Percentiles rank a stretch among this genome's conserved stretches.
Conservation (phyloP, 75 land plant genomes). For the Cupressus sempervirens region DNA sequence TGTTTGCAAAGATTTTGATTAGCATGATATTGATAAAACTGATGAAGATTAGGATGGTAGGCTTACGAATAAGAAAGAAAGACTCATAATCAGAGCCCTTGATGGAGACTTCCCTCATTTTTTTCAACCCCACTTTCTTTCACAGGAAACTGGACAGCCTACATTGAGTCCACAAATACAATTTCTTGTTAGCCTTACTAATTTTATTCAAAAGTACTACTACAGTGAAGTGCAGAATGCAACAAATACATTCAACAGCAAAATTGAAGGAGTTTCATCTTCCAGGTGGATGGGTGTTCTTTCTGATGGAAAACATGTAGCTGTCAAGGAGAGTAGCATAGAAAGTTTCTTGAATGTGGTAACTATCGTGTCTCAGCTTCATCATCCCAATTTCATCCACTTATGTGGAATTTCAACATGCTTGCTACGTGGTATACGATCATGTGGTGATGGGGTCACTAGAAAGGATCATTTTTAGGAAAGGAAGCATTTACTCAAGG, state of each 20-base stretch:
- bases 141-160: not conserved
- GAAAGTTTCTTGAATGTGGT: conserved; percentile 3
- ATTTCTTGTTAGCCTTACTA: conserved; percentile 6
- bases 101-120: conserved; percentile 7
- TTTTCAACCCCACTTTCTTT: not conserved
- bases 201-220: not conserved
- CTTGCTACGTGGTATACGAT: not conserved
- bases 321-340: not conserved
- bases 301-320: not conserved
- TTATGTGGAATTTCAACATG: not conserved
- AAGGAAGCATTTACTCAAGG: not conserved
- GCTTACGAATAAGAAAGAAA: not conserved
- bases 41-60: not conserved
- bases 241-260: not conserved
- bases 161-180: not conserved
- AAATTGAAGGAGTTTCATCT: not conserved
- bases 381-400: conserved; percentile 4
- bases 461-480: not conserved
- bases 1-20: conserved; percentile 16
- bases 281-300: conserved; percentile 1
- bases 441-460: not conserved
- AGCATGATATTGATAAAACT: not conserved
- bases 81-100: conserved; percentile 1
- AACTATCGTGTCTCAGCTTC: conserved; percentile 4
- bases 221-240: not conserved